Base-by-base conservation (phyloP, 1,139 yeast genomes). In the Groenewaldozyma sp. region DNA sequence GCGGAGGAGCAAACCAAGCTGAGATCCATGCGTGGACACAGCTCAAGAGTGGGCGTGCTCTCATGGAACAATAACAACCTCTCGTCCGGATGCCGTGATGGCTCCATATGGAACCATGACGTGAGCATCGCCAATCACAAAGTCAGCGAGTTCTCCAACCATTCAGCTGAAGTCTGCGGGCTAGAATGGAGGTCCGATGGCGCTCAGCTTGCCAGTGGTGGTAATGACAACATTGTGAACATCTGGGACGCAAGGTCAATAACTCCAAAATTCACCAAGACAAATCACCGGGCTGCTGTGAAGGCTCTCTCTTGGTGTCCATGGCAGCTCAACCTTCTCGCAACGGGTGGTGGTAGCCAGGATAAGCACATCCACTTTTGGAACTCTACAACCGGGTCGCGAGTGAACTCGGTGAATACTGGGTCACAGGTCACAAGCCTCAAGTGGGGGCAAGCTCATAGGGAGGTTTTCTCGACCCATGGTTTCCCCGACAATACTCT, bases 251-350 rank as follows among this genome's bases (percentile, higher is more conserved):
- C 83, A 1, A 74, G 97, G 48, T 71, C 79, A n/a, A 54, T 68
- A 1, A 66, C 69, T 32, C 95, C 98, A 3, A 70, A 79, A 46
- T 84, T 80, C 59, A 67, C 81, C 17, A 84, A 87, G 56, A 74
- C 81, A 18, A 76, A 76, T 44, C 98, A 91, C 61, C 79, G 74
- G 32, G 96, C 97, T 0, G 98, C 98, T 0, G 95, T 91, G 13
- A 93, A 93, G 62, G 97, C 98, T 1, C 64, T 93, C 41, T 78
- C 93, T 13, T 93, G 96, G 95, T 84, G 95, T 56, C 98, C 97
- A 0, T 81, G 81, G 61, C 93, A 86, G 51, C 65, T 69, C 26
- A 82, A 83, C 47, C 63, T 91, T 40, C 68, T 93, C 40, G 96
- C 97, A 7, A 82, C 96, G 2, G 99, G 98, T 7, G 98, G 98